Conservation (phyloP, 202 grass and related monocot genomes). For the Schoenoplectus triqueter region DNA sequence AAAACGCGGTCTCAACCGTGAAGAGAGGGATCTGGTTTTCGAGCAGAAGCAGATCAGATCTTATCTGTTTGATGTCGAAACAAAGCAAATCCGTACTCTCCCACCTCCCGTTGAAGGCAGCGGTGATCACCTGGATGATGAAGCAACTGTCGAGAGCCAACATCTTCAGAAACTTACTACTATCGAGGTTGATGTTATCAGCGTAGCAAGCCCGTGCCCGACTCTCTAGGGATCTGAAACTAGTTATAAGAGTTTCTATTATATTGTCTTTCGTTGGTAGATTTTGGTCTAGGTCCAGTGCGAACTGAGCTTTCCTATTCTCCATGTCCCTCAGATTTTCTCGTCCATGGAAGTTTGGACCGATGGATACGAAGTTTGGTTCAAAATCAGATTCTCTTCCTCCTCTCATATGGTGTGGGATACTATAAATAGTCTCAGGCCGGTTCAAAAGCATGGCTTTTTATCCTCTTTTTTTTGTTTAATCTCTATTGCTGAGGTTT, state of each 20-base stretch:
- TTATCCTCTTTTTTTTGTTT: too few species aligned
- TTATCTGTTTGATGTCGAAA: conserved; percentile 51
- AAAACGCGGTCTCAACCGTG: conserved; percentile 41
- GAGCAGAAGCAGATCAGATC: conserved; percentile 56
- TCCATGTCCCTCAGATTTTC: conserved; percentile 48
- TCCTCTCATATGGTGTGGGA: conserved; percentile 43
- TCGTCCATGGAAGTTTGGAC: conserved; percentile 55
- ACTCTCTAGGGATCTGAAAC: too few species aligned
- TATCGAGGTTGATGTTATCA: background rate
- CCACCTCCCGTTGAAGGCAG: conserved; percentile 33
- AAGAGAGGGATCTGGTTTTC: conserved; percentile 69
- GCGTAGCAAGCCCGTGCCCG: too few species aligned
- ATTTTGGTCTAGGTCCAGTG: too few species aligned
- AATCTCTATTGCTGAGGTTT: too few species aligned
- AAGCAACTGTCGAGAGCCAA: conserved; percentile 63
- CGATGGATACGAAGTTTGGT: conserved; percentile 59
- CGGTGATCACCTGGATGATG: conserved; percentile 34
- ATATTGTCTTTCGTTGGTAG: too few species aligned
- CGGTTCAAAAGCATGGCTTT: too few species aligned
- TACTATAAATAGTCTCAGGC: conserved; percentile 48
- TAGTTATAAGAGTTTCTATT: too few species aligned
- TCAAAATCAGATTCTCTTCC: conserved; percentile 52
- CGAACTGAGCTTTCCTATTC: conserved; percentile 8
- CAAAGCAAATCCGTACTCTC: conserved; percentile 44
- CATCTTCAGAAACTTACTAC: conserved; percentile 46